These are phyloP conservation scores for Cyclotella cryptica DNA, from an alignment of 108 stramenopile species.

Conservation along the genomic window DNA sequence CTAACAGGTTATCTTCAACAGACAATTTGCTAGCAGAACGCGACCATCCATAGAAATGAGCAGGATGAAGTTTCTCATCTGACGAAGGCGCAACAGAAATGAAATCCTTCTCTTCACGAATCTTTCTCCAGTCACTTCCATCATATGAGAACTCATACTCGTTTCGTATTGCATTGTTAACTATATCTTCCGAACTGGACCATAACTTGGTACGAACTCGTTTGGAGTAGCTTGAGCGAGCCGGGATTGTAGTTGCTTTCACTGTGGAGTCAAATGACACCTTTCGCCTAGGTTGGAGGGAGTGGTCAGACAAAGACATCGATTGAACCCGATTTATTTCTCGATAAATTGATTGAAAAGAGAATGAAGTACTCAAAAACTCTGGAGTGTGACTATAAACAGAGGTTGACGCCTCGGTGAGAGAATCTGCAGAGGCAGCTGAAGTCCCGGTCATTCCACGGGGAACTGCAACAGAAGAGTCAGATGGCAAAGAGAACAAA, in stretches of 20 bases:
- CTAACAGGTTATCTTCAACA: no score
- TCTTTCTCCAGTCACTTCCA: constrained; percentile 38
- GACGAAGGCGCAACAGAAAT: constrained; percentile 2
- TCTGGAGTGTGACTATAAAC: constrained; percentile 6
- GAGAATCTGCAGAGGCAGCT: constrained; percentile 11
- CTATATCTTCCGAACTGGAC: constrained; percentile 46
- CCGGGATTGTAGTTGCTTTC: constrained; percentile 44
- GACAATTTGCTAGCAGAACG: constrained; percentile 1
- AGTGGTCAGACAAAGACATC: constrained; percentile 4
- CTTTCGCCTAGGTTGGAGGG: constrained; percentile 18
- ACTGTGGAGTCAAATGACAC: constrained; percentile 52
- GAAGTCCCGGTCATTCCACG: not conserved
- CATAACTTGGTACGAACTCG: constrained; percentile 33
- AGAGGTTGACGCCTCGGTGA: constrained; percentile 16
- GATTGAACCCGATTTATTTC: not conserved
- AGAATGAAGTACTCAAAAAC: constrained; percentile 8
- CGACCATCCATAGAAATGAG: constrained; percentile 27
- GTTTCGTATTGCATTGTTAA: constrained; percentile 36
- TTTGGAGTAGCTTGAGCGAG: constrained; percentile 31
- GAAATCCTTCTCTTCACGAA: constrained; percentile 27
- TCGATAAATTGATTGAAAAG: constrained; percentile 13
- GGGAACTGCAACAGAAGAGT: constrained; percentile 29
- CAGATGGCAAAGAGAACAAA: constrained; percentile 50
- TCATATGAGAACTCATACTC: constrained; percentile 40
- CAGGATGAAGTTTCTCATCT: constrained; percentile 31